A percentile compares a stretch with the other conserved stretches of the same genome.
Conservation (phyloP, 2,329 filamentous ascomycete species). For the Aspergillus sergii region DNA sequence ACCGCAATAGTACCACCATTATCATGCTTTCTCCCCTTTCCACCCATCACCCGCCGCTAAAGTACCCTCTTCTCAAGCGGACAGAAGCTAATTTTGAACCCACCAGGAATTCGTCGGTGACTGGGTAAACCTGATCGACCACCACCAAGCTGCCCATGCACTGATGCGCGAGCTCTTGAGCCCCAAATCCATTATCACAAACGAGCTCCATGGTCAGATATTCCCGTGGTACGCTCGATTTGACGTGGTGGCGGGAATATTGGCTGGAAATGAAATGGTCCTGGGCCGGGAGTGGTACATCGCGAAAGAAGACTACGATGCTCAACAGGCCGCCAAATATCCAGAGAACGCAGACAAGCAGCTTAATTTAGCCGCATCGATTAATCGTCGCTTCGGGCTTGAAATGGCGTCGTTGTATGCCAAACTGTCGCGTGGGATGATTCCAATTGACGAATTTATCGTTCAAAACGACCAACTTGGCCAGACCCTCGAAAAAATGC, state of each 20-base stretch:
- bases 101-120: slow-evolving; percentile 87
- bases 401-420: slow-evolving; percentile 81
- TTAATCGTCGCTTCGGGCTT: slow-evolving; percentile 71
- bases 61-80: not conserved
- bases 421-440: slow-evolving; percentile 63
- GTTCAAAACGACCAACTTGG: slow-evolving; percentile 61
- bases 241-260: slow-evolving; percentile 79
- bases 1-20: not conserved
- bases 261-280: slow-evolving; percentile 75
- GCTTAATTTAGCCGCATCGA: slow-evolving; percentile 67
- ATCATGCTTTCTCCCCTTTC: not conserved
- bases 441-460: slow-evolving; percentile 67
- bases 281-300: slow-evolving; percentile 79
- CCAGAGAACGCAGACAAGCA: slow-evolving; percentile 67
- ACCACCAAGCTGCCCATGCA: slow-evolving; percentile 85
- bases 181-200: slow-evolving; percentile 72
- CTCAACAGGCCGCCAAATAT: slow-evolving; percentile 58
- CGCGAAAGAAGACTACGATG: slow-evolving; percentile 64
- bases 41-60: not conserved
- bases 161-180: slow-evolving; percentile 79
- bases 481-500: slow-evolving; percentile 44
- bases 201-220: slow-evolving; percentile 70
- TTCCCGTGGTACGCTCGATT: slow-evolving; percentile 90
- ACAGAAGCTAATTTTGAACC: slow-evolving; percentile 10
- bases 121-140: slow-evolving; percentile 90